Evolutionary conservation across 257 asterid species (phyloP).

Genomic region (Fraxinus americana): DNA sequence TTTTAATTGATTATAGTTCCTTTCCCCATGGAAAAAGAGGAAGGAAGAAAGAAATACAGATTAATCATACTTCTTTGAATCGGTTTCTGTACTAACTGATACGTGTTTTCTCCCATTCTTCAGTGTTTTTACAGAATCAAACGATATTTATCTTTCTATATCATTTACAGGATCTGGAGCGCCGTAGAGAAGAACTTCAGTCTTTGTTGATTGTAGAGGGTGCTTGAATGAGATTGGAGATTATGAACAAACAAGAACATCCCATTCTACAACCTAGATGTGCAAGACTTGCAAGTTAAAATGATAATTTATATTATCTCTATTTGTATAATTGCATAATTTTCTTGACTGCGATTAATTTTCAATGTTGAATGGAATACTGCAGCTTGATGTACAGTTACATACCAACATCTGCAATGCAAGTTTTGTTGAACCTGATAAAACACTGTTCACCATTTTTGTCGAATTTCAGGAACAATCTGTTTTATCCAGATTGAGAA

Average conservation of each 20-base stretch:
- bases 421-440: neutral
- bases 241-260: neutral
- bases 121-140: neutral
- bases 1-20: neutral
- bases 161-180: constrained; percentile 72
- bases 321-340: neutral
- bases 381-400: neutral
- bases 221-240: constrained; percentile 35
- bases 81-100: neutral
- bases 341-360: neutral
- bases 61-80: neutral
- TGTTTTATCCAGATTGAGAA: neutral
- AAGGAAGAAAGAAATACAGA: neutral
- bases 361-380: neutral
- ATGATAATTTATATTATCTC: neutral
- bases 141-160: neutral
- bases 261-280: neutral
- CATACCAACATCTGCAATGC: neutral
- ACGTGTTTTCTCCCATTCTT: neutral
- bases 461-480: neutral
- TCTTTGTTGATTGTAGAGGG: constrained; percentile 50
- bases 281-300: neutral
- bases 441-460: neutral
- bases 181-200: constrained; percentile 86
- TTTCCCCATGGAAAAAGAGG: neutral